Conservation (phyloP, 1,284 basidiomycete species). For the Sporisorium exsertum region DNA sequence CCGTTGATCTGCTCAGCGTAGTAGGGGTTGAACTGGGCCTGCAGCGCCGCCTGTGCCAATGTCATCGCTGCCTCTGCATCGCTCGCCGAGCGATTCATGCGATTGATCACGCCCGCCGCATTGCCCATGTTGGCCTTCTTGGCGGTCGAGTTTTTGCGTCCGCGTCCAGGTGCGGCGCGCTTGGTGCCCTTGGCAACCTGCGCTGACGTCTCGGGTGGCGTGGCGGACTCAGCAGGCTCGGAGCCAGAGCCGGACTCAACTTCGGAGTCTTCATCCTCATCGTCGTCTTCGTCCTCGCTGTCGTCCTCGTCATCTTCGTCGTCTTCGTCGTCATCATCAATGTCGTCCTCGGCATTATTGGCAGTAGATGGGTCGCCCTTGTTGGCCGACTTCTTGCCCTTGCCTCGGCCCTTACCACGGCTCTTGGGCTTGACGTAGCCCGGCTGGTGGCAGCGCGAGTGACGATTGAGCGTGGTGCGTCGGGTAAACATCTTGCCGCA, state of each 20-base stretch:
- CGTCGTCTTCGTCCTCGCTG: constrained; percentile 34
- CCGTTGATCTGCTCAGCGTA: constrained; percentile 44
- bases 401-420: constrained; percentile 50
- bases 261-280: constrained; percentile 20
- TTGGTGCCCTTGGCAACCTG: constrained; percentile 44
- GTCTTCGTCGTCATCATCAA: constrained; percentile 55
- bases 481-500: constrained; percentile 69
- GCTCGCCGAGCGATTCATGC: constrained; percentile 55
- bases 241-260: constrained; percentile 41
- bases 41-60: constrained; percentile 55
- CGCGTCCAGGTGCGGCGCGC: constrained; percentile 36
- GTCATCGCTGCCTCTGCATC: constrained; percentile 62
- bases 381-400: constrained; percentile 47
- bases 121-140: constrained; percentile 52
- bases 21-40: constrained; percentile 54
- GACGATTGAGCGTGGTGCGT: constrained; percentile 68
- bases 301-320: constrained; percentile 50
- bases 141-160: constrained; percentile 41
- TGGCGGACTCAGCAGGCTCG: constrained; percentile 33
- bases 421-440: constrained; percentile 60
- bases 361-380: constrained; percentile 20
- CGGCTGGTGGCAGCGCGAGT: constrained; percentile 63
- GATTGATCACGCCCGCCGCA: constrained; percentile 34
- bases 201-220: constrained; percentile 40
- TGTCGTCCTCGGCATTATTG: constrained; percentile 41